phyloP scores from a whole-genome alignment of 2,329 filamentous ascomycete genomes.

The Exserohilum rostratum region DNA sequence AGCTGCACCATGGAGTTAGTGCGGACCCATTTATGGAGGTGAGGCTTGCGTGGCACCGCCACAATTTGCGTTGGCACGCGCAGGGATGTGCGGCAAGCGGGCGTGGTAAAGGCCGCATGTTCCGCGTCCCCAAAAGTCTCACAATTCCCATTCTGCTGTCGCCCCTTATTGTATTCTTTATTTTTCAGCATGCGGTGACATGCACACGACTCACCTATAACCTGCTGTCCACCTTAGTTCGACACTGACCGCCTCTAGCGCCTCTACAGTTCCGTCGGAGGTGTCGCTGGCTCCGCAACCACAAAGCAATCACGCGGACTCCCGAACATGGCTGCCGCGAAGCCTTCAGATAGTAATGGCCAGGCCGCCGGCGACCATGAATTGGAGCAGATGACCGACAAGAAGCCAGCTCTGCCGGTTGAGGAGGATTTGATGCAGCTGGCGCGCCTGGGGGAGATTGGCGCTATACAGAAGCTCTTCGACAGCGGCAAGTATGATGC shows the following conservation, averaged over 20 bases:
- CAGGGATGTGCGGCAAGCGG: conserved; percentile 22
- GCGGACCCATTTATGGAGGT: too few species aligned
- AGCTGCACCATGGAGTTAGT: too few species aligned
- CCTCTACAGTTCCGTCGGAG: conserved; percentile 1
- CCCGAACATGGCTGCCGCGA: conserved; percentile 36
- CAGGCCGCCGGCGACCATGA: conserved; percentile 41
- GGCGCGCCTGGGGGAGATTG: conserved; percentile 84
- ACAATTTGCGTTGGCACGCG: conserved; percentile 21
- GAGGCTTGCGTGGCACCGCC: conserved; percentile 22
- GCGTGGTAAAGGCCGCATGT: conserved; percentile 24
- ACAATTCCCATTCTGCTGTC: background rate
- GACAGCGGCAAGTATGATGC: conserved; percentile 81
- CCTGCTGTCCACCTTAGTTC: background rate
- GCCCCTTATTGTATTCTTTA: background rate
- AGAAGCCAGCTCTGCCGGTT: conserved; percentile 52
- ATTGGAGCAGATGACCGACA: conserved; percentile 45
- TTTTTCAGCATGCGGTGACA: conserved; percentile 21
- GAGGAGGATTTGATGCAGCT: conserved; percentile 95
- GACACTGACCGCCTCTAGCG: background rate
- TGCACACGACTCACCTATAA: background rate
- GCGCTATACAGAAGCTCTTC: conserved; percentile 87
- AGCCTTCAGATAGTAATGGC: conserved; percentile 30
- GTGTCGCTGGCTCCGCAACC: conserved; percentile 8
- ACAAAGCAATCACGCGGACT: conserved; percentile 19
- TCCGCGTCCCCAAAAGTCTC: conserved; percentile 21